Evolutionary conservation across 345 rosid genomes (phyloP), one percentile per base, ranked within the genome.

Genomic region (Lepidium sativum): DNA sequence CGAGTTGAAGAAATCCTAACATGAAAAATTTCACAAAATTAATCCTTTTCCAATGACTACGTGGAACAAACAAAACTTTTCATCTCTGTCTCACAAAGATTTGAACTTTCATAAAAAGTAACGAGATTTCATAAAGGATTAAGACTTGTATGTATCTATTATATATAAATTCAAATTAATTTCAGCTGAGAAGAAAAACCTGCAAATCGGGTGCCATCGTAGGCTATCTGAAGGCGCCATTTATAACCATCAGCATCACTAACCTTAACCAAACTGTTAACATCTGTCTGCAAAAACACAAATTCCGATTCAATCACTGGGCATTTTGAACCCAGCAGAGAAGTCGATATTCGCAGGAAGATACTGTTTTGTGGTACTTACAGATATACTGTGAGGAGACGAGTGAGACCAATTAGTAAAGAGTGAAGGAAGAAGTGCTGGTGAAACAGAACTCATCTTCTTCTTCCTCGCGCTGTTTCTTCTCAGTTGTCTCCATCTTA

Each of bases 171-270:
- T 5, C 4, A 25, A 25, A 25, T 25, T 25, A 25, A 25, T 25
- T 25, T 25, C 29, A 5, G 29, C 6, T 27, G 7, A 54, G 41
- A 34, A 47, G 44, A 32, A 52, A 31, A 68, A 80, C 98, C 96
- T 78, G 92, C 80, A 63, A 82, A 92, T 44, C 38, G 75, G 38
- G 98, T 85, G 70, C 97, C 97, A 35, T 85, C 98, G 42, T 89
- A 89, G 12, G 95, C 83, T 8, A 92, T 75, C 48, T 87, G 82
- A 78, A 92, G 70, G 54, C 97, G 91, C 98, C 97, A 92, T 63
- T 84, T 89, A 68, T 53, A 84, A 33, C 58, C 72, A 55, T 42
- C 55, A 57, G 42, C 56, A 25, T 38, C 74, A 21, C 55, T 48
- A 31, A 68, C 66, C 39, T 78, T 85, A 37, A 52, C 64, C 44